Evolutionary conservation across 2,329 filamentous ascomycete species (phyloP), one percentile per base, ranked within the genome.

Genomic region (Colletotrichum tropicale): DNA sequence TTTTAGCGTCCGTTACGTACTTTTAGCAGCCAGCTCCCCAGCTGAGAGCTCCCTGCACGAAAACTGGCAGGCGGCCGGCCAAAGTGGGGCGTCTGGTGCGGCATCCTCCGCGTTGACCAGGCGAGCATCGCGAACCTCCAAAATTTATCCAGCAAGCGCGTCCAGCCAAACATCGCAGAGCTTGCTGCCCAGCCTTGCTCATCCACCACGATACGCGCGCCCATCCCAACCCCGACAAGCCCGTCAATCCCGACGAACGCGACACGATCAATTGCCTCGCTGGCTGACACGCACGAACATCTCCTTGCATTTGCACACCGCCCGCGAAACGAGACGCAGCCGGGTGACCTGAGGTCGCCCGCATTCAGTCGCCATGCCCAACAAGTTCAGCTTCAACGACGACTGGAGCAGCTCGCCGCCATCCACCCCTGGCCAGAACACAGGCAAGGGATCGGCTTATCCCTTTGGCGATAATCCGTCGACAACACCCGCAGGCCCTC

Each of bases 401-500:
- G 56, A 87, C 84, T 62, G 58, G 79, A 78, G 81, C 56, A 87
- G 83, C 77, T 86, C 86, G 34, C 84, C 85, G 69, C 89, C 89
- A 2, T 87, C 88, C 24, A 91, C 89, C 3, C 89, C 89, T 5
- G 85, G 82, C 48, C 70, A 76, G 18, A 64, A 58, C 8, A 28
- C 64, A 4, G 55, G 58, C 5, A 76, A 76, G 43, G 26, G 36
- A 16, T 74, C 67, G 8, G 80, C 83, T 56, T 87, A 86, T 55
- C 82, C 82, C 48, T 85, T 86, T 52, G 86, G 82, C 75, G 85
- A 88, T 10, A 84, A 86, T 66, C 88, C 89, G 8, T 88, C 89
- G 48, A 91, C 88, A 4, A 91, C 90, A 3, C 89, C 90, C 7
- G 87, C 87, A 21, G 89, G 87, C 0, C 87, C 87, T 32, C 88